Conservation (phyloP, 208 protist species). For the Trypanosoma avium region DNA sequence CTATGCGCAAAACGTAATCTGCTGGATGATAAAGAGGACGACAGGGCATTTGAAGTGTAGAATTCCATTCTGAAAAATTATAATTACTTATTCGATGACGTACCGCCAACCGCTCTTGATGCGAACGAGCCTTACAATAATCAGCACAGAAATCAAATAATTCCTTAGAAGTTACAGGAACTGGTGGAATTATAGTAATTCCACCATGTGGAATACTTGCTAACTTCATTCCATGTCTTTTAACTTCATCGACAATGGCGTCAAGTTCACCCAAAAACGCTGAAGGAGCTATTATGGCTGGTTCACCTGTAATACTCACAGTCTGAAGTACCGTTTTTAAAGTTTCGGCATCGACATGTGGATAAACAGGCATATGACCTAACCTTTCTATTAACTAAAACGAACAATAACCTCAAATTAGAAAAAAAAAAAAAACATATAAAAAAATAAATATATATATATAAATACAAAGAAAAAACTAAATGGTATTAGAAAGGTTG, state of each 20-base stretch:
- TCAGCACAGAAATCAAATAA: conserved; percentile 48
- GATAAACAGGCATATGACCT: conserved; percentile 12
- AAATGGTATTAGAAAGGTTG: too few relatives aligned
- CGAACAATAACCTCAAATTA: too few relatives aligned
- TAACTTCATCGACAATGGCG: conserved; percentile 53
- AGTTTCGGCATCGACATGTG: conserved; percentile 6
- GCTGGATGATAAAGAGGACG: conserved; percentile 64
- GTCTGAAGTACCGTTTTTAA: conserved; percentile 29
- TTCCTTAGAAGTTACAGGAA: conserved; percentile 61
- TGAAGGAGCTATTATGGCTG: conserved; percentile 54
- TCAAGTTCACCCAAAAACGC: conserved; percentile 66
- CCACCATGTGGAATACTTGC: conserved; percentile 63
- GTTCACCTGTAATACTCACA: conserved; percentile 67
- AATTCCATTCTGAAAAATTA: conserved; percentile 2
- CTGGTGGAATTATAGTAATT: conserved; percentile 65
- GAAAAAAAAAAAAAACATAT: conserved; percentile 21
- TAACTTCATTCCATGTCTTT: conserved; percentile 59
- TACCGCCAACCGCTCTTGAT: conserved; percentile 39
- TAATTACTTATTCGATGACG: conserved; percentile 27
- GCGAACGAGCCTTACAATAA: conserved; percentile 51
- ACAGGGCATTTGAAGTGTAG: conserved; percentile 22
- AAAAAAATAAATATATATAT: conserved; percentile 11
- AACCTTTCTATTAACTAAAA: too few relatives aligned
- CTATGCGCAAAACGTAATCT: conserved; percentile 64
- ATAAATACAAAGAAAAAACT: conserved; percentile 3